phyloP scores from a whole-genome alignment of 805 yeast species.

The Saturnispora dispora region DNA sequence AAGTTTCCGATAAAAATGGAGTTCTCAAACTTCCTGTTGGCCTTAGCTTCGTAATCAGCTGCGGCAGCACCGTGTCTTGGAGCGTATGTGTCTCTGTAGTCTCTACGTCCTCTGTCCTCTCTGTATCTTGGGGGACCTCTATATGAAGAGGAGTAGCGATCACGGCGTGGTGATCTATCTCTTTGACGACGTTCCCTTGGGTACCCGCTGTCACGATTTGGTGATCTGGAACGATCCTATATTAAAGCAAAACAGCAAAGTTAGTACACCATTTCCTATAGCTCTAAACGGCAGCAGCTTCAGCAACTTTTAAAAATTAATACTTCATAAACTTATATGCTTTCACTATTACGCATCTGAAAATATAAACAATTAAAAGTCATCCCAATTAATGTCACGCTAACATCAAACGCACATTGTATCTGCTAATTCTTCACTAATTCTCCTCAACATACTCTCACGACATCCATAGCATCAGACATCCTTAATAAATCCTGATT shows the following conservation, averaged over 20 bases:
- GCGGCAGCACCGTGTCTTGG: slow-evolving; percentile 1
- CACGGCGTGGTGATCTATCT: slow-evolving; percentile 12
- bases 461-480: slow-evolving; percentile 55
- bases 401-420: background rate
- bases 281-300: background rate
- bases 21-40: slow-evolving; percentile 53
- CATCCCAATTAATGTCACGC: background rate
- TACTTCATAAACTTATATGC: background rate
- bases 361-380: background rate
- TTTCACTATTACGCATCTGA: background rate
- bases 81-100: slow-evolving; percentile 12
- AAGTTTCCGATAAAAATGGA: slow-evolving; percentile 68
- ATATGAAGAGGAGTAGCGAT: slow-evolving; percentile 1
- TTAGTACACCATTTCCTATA: background rate
- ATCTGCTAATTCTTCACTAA: background rate
- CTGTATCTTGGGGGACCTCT: slow-evolving; percentile 17
- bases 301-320: background rate
- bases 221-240: slow-evolving; percentile 27
- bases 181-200: slow-evolving; percentile 19
- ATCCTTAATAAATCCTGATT: slow-evolving; percentile 23
- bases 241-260: background rate
- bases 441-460: slow-evolving; percentile 35
- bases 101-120: slow-evolving; percentile 18
- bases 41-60: slow-evolving; percentile 30
- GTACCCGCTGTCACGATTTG: slow-evolving; percentile 18